Percentiles rank a stretch among this genome's conserved stretches.
phyloP scores from a whole-genome alignment of 1,139 yeast genomes.

The Taphrina confusa region DNA sequence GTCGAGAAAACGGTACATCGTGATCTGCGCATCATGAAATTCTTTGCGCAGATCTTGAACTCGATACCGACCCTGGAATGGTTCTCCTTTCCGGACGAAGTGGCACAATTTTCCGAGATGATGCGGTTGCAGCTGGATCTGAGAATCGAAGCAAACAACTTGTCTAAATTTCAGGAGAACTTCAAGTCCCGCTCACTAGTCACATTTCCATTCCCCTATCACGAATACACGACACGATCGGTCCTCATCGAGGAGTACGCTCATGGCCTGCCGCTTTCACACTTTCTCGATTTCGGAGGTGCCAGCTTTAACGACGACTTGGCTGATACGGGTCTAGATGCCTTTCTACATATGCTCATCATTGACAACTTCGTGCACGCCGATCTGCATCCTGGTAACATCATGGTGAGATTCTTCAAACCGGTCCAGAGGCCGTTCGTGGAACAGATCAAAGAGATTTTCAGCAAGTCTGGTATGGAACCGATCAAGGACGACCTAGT shows the following conservation, averaged over 20 bases:
- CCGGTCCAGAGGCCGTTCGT: conserved; percentile 35
- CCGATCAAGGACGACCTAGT: conserved; percentile 41
- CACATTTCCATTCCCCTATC: conserved; percentile 77
- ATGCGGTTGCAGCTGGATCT: conserved; percentile 89
- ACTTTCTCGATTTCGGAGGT: conserved; percentile 52
- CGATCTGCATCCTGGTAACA: conserved; percentile 94
- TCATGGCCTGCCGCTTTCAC: conserved; percentile 78
- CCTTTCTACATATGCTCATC: conserved; percentile 87
- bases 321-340: conserved; percentile 84
- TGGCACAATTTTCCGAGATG: conserved; percentile 76
- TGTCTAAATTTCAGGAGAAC: conserved; percentile 66
- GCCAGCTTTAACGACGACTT: conserved; percentile 63
- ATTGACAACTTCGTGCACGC: conserved; percentile 93
- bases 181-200: conserved; percentile 63
- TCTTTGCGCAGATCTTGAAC: conserved; percentile 71
- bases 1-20: conserved; percentile 72
- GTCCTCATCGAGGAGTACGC: conserved; percentile 85
- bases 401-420: conserved; percentile 73
- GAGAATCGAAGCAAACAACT: conserved; percentile 82
- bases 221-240: conserved; percentile 62
- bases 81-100: conserved; percentile 93
- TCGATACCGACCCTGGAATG: conserved; percentile 92
- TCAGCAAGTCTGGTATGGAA: conserved; percentile 38
- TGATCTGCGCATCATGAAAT: conserved; percentile 78
- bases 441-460: conserved; percentile 22